Percentiles rank a stretch among this genome's conserved stretches.
Conservation (phyloP, 1,284 basidiomycete species). For the Vanrija humicola region DNA sequence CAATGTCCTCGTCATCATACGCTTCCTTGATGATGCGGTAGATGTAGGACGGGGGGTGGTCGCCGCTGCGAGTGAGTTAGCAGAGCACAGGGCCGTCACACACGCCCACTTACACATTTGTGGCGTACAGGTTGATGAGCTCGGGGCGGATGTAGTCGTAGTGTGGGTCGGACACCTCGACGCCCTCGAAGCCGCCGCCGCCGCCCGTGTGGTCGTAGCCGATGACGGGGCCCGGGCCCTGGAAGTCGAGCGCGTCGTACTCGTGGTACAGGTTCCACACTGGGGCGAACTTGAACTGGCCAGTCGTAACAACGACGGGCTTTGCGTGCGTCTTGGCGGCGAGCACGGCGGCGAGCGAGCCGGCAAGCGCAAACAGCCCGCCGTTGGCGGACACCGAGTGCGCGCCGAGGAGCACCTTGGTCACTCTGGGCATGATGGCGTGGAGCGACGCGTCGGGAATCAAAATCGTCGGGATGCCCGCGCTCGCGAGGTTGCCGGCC, state of each 20-base stretch:
- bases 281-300: conserved; percentile 93
- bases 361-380: conserved; percentile 83
- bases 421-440: conserved; percentile 92
- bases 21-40: conserved; percentile 86
- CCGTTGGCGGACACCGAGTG: conserved; percentile 94
- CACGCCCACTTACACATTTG: conserved; percentile 94
- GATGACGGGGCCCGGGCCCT: conserved; percentile 75
- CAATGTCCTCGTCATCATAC: conserved; percentile 85
- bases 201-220: conserved; percentile 56
- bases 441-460: conserved; percentile 94
- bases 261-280: conserved; percentile 89
- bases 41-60: conserved; percentile 86
- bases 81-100: no score
- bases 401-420: conserved; percentile 90
- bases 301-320: conserved; percentile 89
- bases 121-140: conserved; percentile 88
- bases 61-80: conserved; percentile 58
- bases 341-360: conserved; percentile 75
- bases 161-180: conserved; percentile 85
- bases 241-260: conserved; percentile 79
- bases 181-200: conserved; percentile 78
- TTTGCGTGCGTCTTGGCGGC: conserved; percentile 90
- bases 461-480: conserved; percentile 86
- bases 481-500: conserved; percentile 70
- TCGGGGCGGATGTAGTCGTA: conserved; percentile 94